These are phyloP conservation scores for Ascobolus immersus DNA, from an alignment of 495 filamentous ascomycete genomes.

Conservation along the genomic window DNA sequence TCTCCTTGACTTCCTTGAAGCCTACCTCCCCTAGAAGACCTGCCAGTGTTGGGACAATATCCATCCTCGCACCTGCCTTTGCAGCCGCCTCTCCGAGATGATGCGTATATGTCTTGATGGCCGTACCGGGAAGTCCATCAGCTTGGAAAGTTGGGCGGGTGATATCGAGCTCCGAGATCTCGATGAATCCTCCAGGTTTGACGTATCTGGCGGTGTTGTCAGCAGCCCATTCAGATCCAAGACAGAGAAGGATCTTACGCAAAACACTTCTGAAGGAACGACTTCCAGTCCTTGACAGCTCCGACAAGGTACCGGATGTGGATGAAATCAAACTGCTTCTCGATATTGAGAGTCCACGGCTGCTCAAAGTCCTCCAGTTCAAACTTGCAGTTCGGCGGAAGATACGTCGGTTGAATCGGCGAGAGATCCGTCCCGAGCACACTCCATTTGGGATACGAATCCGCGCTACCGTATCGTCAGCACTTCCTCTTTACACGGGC, in stretches of 20 bases:
- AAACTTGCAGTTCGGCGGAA: slow-evolving; percentile 23
- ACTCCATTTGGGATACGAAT: slow-evolving; percentile 26
- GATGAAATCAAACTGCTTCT: slow-evolving; percentile 33
- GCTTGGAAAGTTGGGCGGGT: not conserved
- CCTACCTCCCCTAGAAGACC: not conserved
- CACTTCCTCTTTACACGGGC: slow-evolving; percentile 19
- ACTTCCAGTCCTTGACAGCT: slow-evolving; percentile 29
- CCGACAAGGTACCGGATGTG: slow-evolving; percentile 32
- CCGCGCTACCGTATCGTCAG: slow-evolving; percentile 13
- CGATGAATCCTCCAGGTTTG: not conserved
- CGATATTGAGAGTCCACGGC: slow-evolving; percentile 24
- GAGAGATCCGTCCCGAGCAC: slow-evolving; percentile 39
- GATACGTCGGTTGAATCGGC: slow-evolving; percentile 32
- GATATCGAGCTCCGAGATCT: not conserved
- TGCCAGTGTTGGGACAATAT: too few relatives aligned
- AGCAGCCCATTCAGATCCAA: not conserved
- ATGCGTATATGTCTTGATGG: not conserved
- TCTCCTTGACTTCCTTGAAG: not conserved
- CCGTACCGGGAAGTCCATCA: not conserved
- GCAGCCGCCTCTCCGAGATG: not conserved
- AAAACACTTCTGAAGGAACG: slow-evolving; percentile 7
- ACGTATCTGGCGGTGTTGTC: not conserved
- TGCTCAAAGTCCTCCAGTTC: slow-evolving; percentile 30
- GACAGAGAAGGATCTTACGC: not conserved
- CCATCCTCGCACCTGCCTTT: too few relatives aligned